These are phyloP conservation scores for Fraxinus ornus DNA, from an alignment of 305 asterid genomes.

Conservation along the genomic window DNA sequence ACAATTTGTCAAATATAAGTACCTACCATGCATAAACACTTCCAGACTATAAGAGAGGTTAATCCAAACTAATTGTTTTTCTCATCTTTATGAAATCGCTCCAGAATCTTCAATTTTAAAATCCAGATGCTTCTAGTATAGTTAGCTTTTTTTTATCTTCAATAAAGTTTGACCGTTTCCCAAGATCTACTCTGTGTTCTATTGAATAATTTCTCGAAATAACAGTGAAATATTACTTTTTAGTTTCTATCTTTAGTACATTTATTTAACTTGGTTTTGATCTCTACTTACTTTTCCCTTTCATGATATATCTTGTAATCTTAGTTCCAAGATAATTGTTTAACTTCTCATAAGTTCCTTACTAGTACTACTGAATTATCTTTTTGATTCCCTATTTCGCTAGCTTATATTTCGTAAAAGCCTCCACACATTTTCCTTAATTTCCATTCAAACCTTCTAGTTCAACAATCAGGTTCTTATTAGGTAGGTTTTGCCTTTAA, in stretches of 20 bases:
- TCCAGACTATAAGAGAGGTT: neutral
- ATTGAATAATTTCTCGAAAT: neutral
- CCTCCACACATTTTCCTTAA: neutral
- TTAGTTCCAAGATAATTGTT: neutral
- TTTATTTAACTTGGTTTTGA: neutral
- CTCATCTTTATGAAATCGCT: neutral
- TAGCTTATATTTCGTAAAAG: neutral
- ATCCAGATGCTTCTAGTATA: neutral
- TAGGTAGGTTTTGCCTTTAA: neutral
- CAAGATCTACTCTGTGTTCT: neutral
- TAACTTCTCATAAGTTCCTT: neutral
- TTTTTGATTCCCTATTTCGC: neutral
- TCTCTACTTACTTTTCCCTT: neutral
- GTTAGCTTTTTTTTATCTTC: neutral
- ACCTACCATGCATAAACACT: neutral
- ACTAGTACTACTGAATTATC: neutral
- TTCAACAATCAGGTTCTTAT: neutral
- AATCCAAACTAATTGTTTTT: neutral
- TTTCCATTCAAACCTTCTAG: neutral
- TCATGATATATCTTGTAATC: neutral
- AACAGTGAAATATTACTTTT: neutral
- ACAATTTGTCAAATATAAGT: neutral
- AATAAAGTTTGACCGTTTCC: neutral
- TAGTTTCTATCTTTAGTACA: neutral
- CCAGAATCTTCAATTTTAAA: neutral